Conservation (phyloP, 2,329 filamentous ascomycete genomes). For the Parastagonospora nodorum region DNA sequence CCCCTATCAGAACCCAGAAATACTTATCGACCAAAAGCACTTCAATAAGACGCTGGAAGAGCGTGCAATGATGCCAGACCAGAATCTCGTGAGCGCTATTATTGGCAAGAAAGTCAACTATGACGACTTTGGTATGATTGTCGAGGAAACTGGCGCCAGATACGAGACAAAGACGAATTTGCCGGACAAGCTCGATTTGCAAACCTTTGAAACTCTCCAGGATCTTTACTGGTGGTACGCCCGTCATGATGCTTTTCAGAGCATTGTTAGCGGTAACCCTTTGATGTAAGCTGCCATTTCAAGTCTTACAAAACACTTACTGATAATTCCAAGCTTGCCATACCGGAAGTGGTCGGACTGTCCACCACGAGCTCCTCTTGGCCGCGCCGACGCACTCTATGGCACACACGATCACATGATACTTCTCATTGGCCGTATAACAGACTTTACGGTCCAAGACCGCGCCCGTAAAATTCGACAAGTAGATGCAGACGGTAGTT, state of each 20-base stretch:
- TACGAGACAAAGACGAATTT: slow-evolving; percentile 44
- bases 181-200: slow-evolving; percentile 63
- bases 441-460: slow-evolving; percentile 79
- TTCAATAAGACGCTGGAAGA: slow-evolving; percentile 49
- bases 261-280: slow-evolving; percentile 81
- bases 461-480: slow-evolving; percentile 75
- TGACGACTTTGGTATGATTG: slow-evolving; percentile 60
- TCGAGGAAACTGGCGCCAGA: slow-evolving; percentile 39
- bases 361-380: slow-evolving; percentile 80
- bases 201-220: slow-evolving; percentile 77
- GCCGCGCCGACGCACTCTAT: slow-evolving; percentile 77
- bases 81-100: slow-evolving; percentile 62
- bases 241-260: slow-evolving; percentile 93
- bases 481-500: slow-evolving; percentile 63
- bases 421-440: slow-evolving; percentile 77
- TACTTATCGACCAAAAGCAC: slow-evolving; percentile 37
- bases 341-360: slow-evolving; percentile 84
- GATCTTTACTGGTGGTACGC: slow-evolving; percentile 96
- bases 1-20: slow-evolving; percentile 35
- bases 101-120: slow-evolving; percentile 64
- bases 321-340: slow-evolving; percentile 66
- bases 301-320: slow-evolving; percentile 1
- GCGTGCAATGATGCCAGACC: slow-evolving; percentile 50
- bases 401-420: slow-evolving; percentile 89
- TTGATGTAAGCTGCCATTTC: slow-evolving; percentile 71